phyloP scores from a whole-genome alignment of 306 rosid genomes.

The Styphnolobium japonicum region DNA sequence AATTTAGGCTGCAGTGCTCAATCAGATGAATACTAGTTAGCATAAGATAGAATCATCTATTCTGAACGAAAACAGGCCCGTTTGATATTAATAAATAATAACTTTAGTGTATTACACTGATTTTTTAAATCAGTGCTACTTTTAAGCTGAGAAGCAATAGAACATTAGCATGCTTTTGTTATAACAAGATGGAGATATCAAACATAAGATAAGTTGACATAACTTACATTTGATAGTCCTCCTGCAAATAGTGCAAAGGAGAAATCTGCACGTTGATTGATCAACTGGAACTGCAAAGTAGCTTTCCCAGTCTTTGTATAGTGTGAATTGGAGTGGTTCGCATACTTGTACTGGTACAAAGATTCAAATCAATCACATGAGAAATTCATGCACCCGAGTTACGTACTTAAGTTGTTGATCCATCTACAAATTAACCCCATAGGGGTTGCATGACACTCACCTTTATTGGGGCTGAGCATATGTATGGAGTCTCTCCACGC shows the following conservation, averaged over 20 bases:
- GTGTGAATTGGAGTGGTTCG: constrained; percentile 37
- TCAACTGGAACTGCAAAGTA: constrained; percentile 41
- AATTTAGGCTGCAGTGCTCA: constrained; percentile 52
- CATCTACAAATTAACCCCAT: not conserved
- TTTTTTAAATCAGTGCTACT: not conserved
- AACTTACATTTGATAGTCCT: constrained; percentile 49
- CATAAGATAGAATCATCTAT: not conserved
- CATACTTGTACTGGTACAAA: constrained; percentile 52
- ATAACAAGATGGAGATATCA: not conserved
- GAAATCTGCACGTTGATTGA: constrained; percentile 65
- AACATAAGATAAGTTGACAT: not conserved
- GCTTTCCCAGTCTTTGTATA: constrained; percentile 47
- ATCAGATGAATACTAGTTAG: constrained; percentile 3
- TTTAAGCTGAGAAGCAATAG: not conserved
- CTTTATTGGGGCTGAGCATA: constrained; percentile 65
- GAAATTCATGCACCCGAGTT: not conserved
- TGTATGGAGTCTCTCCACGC: constrained; percentile 41
- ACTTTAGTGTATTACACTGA: not conserved
- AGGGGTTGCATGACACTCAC: not conserved
- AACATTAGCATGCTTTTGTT: not conserved
- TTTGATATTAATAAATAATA: not conserved
- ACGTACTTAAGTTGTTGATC: not conserved
- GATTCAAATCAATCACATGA: not conserved
- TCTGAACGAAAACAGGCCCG: no score
- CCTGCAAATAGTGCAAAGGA: constrained; percentile 67